Evolutionary conservation across 176 grass and related monocot genomes (phyloP), one percentile per base, ranked within the genome.

Genomic region (Carex littledalei): DNA sequence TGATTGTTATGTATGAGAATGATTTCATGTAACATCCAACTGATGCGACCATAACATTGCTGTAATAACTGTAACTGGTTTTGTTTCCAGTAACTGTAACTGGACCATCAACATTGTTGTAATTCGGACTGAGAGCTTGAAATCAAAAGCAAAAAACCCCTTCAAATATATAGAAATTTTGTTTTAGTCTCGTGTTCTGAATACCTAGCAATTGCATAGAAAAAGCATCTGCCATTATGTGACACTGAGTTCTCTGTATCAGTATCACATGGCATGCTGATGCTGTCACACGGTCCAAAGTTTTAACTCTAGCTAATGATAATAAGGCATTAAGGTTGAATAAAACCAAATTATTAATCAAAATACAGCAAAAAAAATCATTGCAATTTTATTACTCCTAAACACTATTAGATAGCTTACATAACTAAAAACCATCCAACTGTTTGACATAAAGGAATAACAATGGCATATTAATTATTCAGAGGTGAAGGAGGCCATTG

Each of bases 401-500:
- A 31, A 77, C 9, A 53, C 22, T 54, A 77, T 20, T 55, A 55
- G 55, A 76, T 32, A 55, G 73, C 21, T 77, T 77, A 77, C 49
- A 55, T 6, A 55, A 53, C 73, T 32, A 13, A 77, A 32, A 41
- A 12, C 67, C 24, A 63, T 22, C n/a, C 58, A 60, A 24, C 22
- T 20, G 47, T 4, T 37, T 41, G 21, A 0, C 47, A 31, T 55
- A 17, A 77, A 32, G 22, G 3, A 41, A 70, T 4, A 77, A 55
- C 55, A 77, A 56, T 29, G 4, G n/a, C 8, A 75, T 17, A 13
- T 50, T 49, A 73, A 39, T 55, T 56, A 55, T 9, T 54, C 35
- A 6, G 84, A 67, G 20, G 62, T 37, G 79, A 99, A 99, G 8
- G 91, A 89, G 73, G 93, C 88, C 65, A 99, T 99, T 4, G 87